Base-by-base conservation (phyloP, 2,329 filamentous ascomycete species). In the Coleophoma eucalyptorum region DNA sequence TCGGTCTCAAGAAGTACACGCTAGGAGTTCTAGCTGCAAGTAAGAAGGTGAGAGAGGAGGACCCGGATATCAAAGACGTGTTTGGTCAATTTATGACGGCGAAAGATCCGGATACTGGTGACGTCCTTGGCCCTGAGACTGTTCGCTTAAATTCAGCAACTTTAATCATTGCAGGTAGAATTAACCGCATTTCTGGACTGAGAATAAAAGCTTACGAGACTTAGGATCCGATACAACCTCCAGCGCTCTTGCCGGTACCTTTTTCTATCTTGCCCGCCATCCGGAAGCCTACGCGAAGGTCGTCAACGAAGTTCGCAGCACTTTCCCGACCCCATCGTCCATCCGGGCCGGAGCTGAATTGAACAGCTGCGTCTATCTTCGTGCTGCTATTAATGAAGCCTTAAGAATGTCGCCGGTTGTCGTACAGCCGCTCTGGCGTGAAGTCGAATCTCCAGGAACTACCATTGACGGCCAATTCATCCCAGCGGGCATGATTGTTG, bases 11-110 rank as follows among this genome's bases (percentile, higher is more conserved):
- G 11, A 49, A n/a, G 2, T 49, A 49, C 18, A 35, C 53, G 10
- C 5, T 46, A 4, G 26, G 38, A 1, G 43, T 53, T 7, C 49
- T 51, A 3, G 41, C 21, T 12, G 38, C 41, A 19, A 49, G 53
- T 21, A 41, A 21, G 20, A 45, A 41, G 12, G 45, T 33, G 16
- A 26, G 46, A 26, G 20, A 83, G 34, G 56, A 81, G 83, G 52
- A 81, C 16, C 43, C 51, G 80, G 19, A 81, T 84, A 59, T 85
- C 38, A 81, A 83, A 52, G 86, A 90, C 62, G 88, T 89, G 70
- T 89, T 89, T 71, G 83, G 87, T 67, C 82, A 88, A 64, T 76
- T 89, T n/a, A 76, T 89, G 54, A 83, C 83, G 60, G 85, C 85
- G 5, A 79, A 78, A 43, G 86, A 89, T 57, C 84, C 85, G 10